A percentile compares a stretch with the other conserved stretches of the same genome.
phyloP scores from a whole-genome alignment of 306 rosid species.

The Potentilla sterilis region DNA sequence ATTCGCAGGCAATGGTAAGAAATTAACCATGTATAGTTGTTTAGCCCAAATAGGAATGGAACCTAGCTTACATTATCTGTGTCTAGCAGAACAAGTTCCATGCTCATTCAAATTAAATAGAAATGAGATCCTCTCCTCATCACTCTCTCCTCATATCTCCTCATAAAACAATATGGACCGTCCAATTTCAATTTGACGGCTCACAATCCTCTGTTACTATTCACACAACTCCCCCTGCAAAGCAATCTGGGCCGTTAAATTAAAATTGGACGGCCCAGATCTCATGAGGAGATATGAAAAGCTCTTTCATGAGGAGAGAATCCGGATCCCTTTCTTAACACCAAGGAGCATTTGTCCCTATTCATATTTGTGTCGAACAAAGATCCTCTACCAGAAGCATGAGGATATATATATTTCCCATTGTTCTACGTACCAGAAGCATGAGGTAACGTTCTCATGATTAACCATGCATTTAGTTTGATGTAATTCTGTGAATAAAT shows the following conservation, averaged over 20 bases:
- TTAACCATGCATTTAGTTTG: background rate
- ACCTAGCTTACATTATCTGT: conserved; percentile 3
- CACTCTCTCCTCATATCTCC: too few relatives aligned
- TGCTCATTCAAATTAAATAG: conserved; percentile 31
- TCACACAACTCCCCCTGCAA: too few relatives aligned
- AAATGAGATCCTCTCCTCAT: too few relatives aligned
- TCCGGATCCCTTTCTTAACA: conserved; percentile 28
- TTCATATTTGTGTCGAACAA: conserved; percentile 19
- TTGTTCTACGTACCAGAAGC: too few relatives aligned
- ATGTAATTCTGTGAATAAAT: background rate
- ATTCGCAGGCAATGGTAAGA: background rate
- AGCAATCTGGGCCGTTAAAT: too few relatives aligned
- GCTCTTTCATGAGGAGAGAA: too few relatives aligned
- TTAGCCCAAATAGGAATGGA: background rate
- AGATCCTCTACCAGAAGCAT: conserved; percentile 19
- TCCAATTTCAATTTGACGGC: too few relatives aligned
- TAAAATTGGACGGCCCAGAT: too few relatives aligned
- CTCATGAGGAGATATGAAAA: too few relatives aligned
- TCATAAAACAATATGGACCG: too few relatives aligned
- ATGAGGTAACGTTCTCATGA: too few relatives aligned
- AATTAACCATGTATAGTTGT: background rate
- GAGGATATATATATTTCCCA: background rate
- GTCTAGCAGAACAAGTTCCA: conserved; percentile 34
- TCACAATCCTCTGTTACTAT: too few relatives aligned
- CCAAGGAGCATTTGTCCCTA: conserved; percentile 13